Conservation (phyloP, 176 grass and related monocot genomes). For the Neostapfia colusana region DNA sequence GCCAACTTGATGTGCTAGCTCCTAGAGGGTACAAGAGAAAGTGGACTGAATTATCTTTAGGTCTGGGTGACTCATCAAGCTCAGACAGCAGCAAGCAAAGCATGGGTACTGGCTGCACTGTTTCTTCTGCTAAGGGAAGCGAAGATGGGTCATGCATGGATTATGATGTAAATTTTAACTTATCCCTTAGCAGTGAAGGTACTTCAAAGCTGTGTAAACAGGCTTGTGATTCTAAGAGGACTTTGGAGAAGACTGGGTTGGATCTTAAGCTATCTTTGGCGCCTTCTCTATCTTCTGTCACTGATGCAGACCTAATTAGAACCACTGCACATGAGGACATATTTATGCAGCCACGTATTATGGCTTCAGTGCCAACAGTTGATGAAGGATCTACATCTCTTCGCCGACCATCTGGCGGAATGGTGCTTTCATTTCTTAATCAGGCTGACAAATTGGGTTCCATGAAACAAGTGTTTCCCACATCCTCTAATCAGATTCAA, state of each 20-base stretch:
- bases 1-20: constrained; percentile 44
- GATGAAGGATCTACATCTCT: constrained; percentile 93
- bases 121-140: constrained; percentile 64
- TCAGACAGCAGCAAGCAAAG: constrained; percentile 78
- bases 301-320: constrained; percentile 34
- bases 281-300: constrained; percentile 67
- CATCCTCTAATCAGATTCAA: constrained; percentile 23
- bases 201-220: constrained; percentile 41
- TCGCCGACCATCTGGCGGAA: constrained; percentile 59
- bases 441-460: constrained; percentile 34
- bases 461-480: constrained; percentile 13
- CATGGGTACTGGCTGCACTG: constrained; percentile 50
- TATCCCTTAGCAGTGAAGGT: constrained; percentile 61
- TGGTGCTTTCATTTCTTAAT: constrained; percentile 57
- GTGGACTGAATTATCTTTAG: constrained; percentile 47
- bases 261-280: constrained; percentile 77
- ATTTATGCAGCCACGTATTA: constrained; percentile 33
- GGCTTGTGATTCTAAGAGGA: constrained; percentile 46
- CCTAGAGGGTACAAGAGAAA: constrained; percentile 74
- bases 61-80: constrained; percentile 57
- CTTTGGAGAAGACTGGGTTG: constrained; percentile 40
- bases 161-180: constrained; percentile 58
- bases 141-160: constrained; percentile 69
- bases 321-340: constrained; percentile 28
- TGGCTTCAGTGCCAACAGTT: constrained; percentile 53